phyloP scores from a whole-genome alignment of 192 early-diverging fungal species.

The Entomortierella lignicola region DNA sequence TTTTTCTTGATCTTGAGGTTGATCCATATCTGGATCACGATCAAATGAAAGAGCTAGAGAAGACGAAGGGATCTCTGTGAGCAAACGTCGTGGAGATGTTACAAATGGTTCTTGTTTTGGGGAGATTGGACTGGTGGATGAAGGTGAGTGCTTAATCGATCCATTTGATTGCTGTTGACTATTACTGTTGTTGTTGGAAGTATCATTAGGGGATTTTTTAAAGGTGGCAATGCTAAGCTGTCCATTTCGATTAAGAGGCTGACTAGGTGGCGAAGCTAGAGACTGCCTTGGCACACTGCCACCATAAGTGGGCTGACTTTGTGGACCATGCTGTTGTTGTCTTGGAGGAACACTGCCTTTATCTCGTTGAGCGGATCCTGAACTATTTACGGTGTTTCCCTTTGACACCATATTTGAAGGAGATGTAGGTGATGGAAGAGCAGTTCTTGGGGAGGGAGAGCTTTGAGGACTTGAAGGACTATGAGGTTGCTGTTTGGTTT shows the following conservation, averaged over 20 bases:
- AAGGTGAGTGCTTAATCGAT: constrained; percentile 9
- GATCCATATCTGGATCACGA: neutral
- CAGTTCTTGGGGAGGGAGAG: neutral
- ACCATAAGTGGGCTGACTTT: constrained; percentile 24
- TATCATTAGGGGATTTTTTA: constrained; percentile 10
- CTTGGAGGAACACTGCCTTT: neutral
- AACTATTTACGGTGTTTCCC: neutral
- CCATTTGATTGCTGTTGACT: neutral
- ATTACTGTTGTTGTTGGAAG: neutral
- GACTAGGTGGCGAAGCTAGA: neutral
- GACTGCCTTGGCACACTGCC: constrained; percentile 22
- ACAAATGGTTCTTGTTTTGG: constrained; percentile 7
- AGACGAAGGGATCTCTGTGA: constrained; percentile 25
- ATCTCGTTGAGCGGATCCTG: neutral
- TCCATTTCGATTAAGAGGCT: neutral
- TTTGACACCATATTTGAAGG: constrained; percentile 14
- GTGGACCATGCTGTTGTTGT: constrained; percentile 10
- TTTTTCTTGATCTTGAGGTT: constrained; percentile 19
- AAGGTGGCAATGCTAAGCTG: neutral
- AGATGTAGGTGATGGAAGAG: constrained; percentile 22
- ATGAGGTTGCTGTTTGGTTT: neutral
- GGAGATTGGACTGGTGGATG: constrained; percentile 1
- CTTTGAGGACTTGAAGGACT: no score
- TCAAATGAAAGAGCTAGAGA: constrained; percentile 38
- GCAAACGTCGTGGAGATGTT: neutral